Conservation (phyloP, 202 grass and related monocot genomes). For the Miscanthus sacchariflorus region DNA sequence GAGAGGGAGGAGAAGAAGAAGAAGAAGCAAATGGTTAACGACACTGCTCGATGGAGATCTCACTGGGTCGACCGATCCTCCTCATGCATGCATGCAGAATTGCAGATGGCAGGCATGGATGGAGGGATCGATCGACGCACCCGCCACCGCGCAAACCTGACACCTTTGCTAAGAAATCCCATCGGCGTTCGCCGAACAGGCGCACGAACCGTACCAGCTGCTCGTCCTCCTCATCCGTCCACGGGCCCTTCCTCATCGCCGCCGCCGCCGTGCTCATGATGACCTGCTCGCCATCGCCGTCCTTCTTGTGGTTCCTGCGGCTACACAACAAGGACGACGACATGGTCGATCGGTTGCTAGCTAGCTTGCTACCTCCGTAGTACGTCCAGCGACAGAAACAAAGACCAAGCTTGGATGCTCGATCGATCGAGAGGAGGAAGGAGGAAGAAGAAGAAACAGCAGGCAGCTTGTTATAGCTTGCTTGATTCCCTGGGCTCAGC, state of each 20-base stretch:
- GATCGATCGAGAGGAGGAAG: neutral
- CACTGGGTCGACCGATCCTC: neutral
- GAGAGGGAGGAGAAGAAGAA: neutral
- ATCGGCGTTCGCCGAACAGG: slow-evolving; percentile 88
- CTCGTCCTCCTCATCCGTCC: slow-evolving; percentile 78
- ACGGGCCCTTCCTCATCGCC: slow-evolving; percentile 66
- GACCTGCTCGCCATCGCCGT: neutral
- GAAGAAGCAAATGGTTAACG: slow-evolving; percentile 47
- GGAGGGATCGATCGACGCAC: slow-evolving; percentile 16
- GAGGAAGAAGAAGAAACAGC: neutral
- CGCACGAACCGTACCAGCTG: slow-evolving; percentile 87
- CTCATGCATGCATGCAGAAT: neutral
- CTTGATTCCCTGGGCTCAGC: slow-evolving; percentile 19
- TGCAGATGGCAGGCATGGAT: too few relatives aligned
- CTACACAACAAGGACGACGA: slow-evolving; percentile 4
- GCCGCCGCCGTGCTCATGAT: neutral
- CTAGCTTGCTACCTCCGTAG: too few relatives aligned
- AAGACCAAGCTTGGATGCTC: neutral
- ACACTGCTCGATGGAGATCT: slow-evolving; percentile 18
- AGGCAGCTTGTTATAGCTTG: neutral
- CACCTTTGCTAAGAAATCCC: slow-evolving; percentile 89
- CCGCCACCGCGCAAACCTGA: slow-evolving; percentile 90
- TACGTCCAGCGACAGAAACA: neutral
- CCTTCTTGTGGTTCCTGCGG: neutral
- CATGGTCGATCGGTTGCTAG: neutral